phyloP scores from a whole-genome alignment of 1,139 yeast species.

The Magnusiomyces suaveolens region DNA sequence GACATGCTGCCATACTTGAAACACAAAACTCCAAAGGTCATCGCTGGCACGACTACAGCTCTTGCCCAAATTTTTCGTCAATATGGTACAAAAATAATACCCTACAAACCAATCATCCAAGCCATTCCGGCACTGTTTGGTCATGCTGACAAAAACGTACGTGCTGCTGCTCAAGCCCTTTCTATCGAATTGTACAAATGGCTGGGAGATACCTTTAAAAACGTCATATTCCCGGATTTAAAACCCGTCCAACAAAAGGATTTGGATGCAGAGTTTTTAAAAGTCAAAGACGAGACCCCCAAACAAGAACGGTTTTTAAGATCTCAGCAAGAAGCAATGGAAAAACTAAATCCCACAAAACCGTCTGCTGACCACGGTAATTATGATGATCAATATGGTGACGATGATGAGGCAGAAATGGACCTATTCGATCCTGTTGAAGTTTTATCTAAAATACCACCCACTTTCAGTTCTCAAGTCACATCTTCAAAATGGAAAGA shows the following conservation, averaged over 20 bases:
- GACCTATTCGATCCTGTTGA: constrained; percentile 50
- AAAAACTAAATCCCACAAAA: too few relatives aligned
- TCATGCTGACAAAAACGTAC: constrained; percentile 80
- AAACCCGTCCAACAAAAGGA: constrained; percentile 93
- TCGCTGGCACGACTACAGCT: constrained; percentile 56
- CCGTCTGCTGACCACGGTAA: constrained; percentile 22
- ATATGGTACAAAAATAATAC: constrained; percentile 64
- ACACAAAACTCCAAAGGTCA: constrained; percentile 68
- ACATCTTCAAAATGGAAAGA: constrained; percentile 80
- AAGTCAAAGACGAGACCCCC: constrained; percentile 39
- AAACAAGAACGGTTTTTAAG: constrained; percentile 50
- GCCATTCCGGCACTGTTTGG: constrained; percentile 60
- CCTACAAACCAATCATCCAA: constrained; percentile 53
- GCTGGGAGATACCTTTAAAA: constrained; percentile 59
- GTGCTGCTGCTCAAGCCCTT: constrained; percentile 66
- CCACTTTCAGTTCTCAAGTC: constrained; percentile 46
- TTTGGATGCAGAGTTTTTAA: constrained; percentile 56
- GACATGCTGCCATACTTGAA: constrained; percentile 52
- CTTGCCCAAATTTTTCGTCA: constrained; percentile 46
- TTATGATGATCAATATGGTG: constrained; percentile 20
- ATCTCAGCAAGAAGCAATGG: constrained; percentile 39
- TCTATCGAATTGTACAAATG: constrained; percentile 66
- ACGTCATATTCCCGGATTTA: constrained; percentile 54
- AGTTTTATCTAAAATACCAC: constrained; percentile 57
- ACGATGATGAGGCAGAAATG: constrained; percentile 40